These are phyloP conservation scores for Fistulinella prunicolor DNA, from an alignment of 768 basidiomycete species.

Conservation along the genomic window DNA sequence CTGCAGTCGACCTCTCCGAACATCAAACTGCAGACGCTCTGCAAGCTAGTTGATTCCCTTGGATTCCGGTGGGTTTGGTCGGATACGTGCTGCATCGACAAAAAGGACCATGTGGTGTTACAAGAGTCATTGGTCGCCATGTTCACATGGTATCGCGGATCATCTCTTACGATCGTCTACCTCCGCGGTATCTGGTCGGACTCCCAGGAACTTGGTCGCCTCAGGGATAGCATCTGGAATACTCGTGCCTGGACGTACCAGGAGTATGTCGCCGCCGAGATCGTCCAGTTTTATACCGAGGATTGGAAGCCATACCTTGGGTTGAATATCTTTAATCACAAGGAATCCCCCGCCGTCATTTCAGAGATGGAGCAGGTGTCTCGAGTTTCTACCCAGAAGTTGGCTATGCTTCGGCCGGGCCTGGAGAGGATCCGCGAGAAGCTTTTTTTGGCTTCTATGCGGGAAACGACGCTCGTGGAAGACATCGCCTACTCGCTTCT, in stretches of 20 bases:
- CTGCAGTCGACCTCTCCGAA: not conserved
- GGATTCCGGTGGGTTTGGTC: slow-evolving; percentile 8
- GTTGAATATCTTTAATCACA: not conserved
- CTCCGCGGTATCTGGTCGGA: slow-evolving; percentile 1
- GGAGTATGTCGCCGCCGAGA: not conserved
- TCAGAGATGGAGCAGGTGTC: not conserved
- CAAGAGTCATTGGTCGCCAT: slow-evolving; percentile 12
- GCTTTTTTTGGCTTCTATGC: not conserved
- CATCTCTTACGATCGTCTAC: slow-evolving; percentile 6
- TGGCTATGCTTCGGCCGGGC: too few species aligned
- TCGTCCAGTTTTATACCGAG: not conserved
- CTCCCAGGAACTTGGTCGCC: not conserved
- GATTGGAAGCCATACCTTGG: not conserved
- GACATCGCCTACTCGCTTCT: not conserved
- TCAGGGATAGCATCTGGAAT: slow-evolving; percentile 5
- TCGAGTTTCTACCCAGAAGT: not conserved
- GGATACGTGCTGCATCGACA: slow-evolving; percentile 10
- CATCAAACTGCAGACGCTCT: not conserved
- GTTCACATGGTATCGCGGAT: slow-evolving; percentile 11
- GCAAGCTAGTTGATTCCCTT: not conserved
- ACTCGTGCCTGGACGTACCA: slow-evolving; percentile 13
- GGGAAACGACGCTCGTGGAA: not conserved
- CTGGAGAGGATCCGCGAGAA: not conserved
- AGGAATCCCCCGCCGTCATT: not conserved
- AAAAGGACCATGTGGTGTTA: not conserved